Evolutionary conservation across 1,284 basidiomycete genomes (phyloP).

Genomic region (Trametes hirsuta): DNA sequence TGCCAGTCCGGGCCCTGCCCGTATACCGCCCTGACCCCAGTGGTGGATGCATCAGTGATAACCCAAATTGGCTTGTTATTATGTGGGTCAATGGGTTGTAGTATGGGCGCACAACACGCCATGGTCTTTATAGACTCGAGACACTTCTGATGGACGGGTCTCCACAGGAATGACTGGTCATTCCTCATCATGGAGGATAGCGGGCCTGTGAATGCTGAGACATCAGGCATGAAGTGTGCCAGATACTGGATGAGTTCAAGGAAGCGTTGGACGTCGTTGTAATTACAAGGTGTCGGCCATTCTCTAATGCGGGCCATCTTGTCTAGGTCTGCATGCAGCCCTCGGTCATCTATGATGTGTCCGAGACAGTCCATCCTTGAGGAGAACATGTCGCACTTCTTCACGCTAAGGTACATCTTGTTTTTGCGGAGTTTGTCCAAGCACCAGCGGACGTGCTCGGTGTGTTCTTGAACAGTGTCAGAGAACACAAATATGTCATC

Average conservation of each 20-base stretch:
- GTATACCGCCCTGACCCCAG: conserved; percentile 42
- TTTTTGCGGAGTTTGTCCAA: conserved; percentile 24
- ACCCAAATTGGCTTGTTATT: conserved; percentile 43
- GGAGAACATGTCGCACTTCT: conserved; percentile 30
- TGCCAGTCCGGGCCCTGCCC: conserved; percentile 41
- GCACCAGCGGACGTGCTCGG: conserved; percentile 29
- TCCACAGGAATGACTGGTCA: conserved; percentile 22
- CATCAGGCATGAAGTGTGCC: conserved; percentile 40
- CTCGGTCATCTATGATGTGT: conserved; percentile 33
- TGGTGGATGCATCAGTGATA: conserved; percentile 43
- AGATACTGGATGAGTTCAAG: conserved; percentile 45
- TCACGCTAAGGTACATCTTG: conserved; percentile 29
- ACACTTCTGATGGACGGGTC: conserved; percentile 38
- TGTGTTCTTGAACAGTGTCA: conserved; percentile 31
- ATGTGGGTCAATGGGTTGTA: conserved; percentile 37
- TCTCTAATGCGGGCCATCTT: conserved; percentile 29
- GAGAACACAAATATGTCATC: conserved; percentile 41
- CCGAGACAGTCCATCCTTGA: conserved; percentile 32
- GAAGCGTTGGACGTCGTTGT: conserved; percentile 43
- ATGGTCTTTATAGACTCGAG: conserved; percentile 40
- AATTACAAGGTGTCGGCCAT: conserved; percentile 32
- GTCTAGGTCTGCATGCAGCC: conserved; percentile 31
- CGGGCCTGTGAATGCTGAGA: conserved; percentile 35
- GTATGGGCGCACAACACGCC: conserved; percentile 34
- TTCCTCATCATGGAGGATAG: conserved; percentile 18